phyloP scores from a whole-genome alignment of 2,329 filamentous ascomycete species.

The Exutisphaerella laricina region DNA sequence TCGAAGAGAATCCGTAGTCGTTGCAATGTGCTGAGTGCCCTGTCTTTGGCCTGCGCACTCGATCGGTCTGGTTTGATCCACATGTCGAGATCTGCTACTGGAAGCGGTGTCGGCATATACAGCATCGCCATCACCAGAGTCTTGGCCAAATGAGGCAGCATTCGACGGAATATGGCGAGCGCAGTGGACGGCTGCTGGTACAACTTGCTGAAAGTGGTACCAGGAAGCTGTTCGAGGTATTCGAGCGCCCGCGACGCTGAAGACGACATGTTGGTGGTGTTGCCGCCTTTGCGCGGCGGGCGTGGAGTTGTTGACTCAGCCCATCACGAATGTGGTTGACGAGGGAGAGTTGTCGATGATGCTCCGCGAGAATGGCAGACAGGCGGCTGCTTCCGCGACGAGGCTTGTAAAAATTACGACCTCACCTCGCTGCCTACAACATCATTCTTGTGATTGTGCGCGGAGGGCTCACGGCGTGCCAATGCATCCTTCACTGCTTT shows the following conservation, averaged over 20 bases:
- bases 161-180: constrained; percentile 91
- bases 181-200: constrained; percentile 96
- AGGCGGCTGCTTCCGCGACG: no score
- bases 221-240: constrained; percentile 86
- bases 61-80: constrained; percentile 66
- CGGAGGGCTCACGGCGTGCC: no score
- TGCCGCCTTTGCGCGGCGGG: constrained; percentile 12
- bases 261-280: constrained; percentile 32
- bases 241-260: constrained; percentile 65
- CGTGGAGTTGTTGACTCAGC: constrained; percentile 10
- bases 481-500: no score
- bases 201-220: constrained; percentile 81
- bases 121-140: constrained; percentile 92
- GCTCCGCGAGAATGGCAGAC: no score
- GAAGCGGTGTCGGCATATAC: constrained; percentile 78
- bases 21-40: constrained; percentile 73
- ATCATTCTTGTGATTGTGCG: no score
- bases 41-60: constrained; percentile 60
- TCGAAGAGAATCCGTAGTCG: constrained; percentile 80
- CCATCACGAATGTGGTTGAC: constrained; percentile 12
- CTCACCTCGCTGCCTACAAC: no score
- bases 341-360: constrained; percentile 1
- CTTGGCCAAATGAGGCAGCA: constrained; percentile 92
- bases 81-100: constrained; percentile 71
- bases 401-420: no score